A percentile compares a stretch with the other conserved stretches of the same genome.
Evolutionary conservation across 768 basidiomycete genomes (phyloP).

Genomic region (Mycena haematopus): DNA sequence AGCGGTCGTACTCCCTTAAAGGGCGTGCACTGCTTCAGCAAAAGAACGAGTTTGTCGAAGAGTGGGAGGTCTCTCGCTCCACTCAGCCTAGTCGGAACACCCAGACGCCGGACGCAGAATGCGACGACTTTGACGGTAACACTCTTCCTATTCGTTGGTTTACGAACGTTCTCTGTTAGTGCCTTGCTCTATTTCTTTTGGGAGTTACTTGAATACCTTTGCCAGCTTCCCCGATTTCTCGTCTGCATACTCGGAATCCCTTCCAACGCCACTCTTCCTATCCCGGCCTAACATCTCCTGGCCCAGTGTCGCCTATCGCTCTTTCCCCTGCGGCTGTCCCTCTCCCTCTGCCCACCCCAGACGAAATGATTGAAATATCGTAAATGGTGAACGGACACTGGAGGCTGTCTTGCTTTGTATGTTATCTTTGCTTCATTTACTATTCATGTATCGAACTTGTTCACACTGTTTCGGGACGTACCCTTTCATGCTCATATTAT

Average conservation of each 20-base stretch:
- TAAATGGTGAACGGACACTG: conserved; percentile 25
- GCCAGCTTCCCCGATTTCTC: conserved; percentile 81
- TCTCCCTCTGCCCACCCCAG: conserved; percentile 73
- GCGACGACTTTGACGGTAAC: conserved; percentile 36
- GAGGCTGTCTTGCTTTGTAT: conserved; percentile 20
- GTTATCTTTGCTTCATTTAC: conserved; percentile 16
- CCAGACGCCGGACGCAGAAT: conserved; percentile 39
- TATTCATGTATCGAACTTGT: conserved; percentile 29
- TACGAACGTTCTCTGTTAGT: conserved; percentile 50
- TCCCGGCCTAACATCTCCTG: conserved; percentile 41
- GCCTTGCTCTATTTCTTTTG: conserved; percentile 8
- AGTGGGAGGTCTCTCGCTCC: conserved; percentile 40
- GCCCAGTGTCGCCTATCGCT: conserved; percentile 38
- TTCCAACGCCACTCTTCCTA: conserved; percentile 67
- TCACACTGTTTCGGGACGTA: conserved; percentile 27
- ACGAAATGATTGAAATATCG: conserved; percentile 58
- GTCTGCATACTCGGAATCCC: conserved; percentile 79
- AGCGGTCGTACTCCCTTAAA: conserved; percentile 50
- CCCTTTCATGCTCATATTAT: conserved; percentile 22
- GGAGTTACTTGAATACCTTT: conserved; percentile 8
- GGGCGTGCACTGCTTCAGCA: conserved; percentile 40
- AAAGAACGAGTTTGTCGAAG: conserved; percentile 41
- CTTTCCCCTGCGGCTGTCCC: conserved; percentile 39
- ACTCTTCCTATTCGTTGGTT: conserved; percentile 45
- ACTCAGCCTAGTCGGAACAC: conserved; percentile 44